Base-by-base conservation (phyloP, 192 early-diverging fungal genomes). In the Entomortierella lignicola region DNA sequence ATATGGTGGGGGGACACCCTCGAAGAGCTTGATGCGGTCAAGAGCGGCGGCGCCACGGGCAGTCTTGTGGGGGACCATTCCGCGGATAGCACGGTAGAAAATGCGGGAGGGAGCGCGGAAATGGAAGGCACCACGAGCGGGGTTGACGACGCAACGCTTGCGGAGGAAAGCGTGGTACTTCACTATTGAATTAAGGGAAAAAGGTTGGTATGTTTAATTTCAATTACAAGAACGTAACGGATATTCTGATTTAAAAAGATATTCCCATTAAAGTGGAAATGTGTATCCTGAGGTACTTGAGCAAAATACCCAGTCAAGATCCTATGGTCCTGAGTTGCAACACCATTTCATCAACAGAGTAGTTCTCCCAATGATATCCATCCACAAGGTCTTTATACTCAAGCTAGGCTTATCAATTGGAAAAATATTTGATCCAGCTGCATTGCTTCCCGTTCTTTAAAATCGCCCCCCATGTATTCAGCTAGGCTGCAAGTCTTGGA, bases 41-140 rank as follows among this genome's bases (percentile, higher is more conserved):
- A 99, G 89, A 77, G 98, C 97, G 56, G 94, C 94, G 77, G 95
- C 93, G 89, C 98, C 98, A 82, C 98, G 97, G 66, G 96, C 85
- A 77, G 97, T 97, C 93, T 98, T 99, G 94, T 99, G 98, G 66
- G 98, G 96, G 81, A 98, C 83, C 98, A 99, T 99, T 71, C 98
- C 98, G 58, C 98, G 96, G 84, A 99, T 89, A 56, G 92, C 89
- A 77, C 96, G 94, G 91, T 95, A 97, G 87, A 99, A 96, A 89
- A 96, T 94, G 80, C 94, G 91, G 64, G 94, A 97, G 62, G 98
- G 98, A 58, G 96, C 95, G 66, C 96, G 96, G 93, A 97, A 97
- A 87, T 98, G 98, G 96, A 97, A 98, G 51, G 97, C 89, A 85
- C 98, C 98, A 82, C 94, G 94, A 67, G 85, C 86, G 74, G 97